Percentiles rank a stretch among this genome's conserved stretches.
Evolutionary conservation across 164 flowering plant genomes (phyloP).

Genomic region (Saururus chinensis): DNA sequence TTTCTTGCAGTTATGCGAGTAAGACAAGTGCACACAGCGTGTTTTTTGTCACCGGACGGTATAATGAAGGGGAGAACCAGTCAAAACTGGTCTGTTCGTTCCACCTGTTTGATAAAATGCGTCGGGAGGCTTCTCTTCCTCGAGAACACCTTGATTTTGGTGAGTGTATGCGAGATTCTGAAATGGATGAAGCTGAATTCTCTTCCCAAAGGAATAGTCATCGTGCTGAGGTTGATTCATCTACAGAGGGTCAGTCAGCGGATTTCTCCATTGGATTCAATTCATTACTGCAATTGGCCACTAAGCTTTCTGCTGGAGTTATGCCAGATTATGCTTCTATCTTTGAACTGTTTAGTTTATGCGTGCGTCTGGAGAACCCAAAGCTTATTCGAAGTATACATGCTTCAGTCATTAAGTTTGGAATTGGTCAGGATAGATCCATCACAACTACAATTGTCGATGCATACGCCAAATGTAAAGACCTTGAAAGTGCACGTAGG

Average conservation of each 20-base stretch:
- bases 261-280: background rate
- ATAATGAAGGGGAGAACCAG: too few species aligned
- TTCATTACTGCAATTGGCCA: background rate
- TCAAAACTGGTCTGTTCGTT: background rate
- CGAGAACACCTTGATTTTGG: background rate
- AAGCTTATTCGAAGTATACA: slow-evolving; percentile 32
- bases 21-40: too few species aligned
- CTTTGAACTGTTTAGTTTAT: slow-evolving; percentile 6
- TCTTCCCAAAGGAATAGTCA: background rate
- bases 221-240: too few species aligned
- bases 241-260: background rate
- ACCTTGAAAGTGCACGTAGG: slow-evolving; percentile 23
- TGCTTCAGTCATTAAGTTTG: slow-evolving; percentile 34
- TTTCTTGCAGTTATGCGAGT: background rate
- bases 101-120: background rate
- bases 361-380: slow-evolving; percentile 2
- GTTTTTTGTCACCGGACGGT: too few species aligned
- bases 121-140: background rate
- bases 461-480: slow-evolving; percentile 41
- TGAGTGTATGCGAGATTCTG: too few species aligned
- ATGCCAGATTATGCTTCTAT: background rate
- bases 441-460: slow-evolving; percentile 39
- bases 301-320: background rate
- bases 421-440: slow-evolving; percentile 45
- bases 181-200: too few species aligned